Evolutionary conservation across 345 rosid genomes (phyloP), one percentile per base, ranked within the genome.

Genomic region (Sonneratia caseolaris): DNA sequence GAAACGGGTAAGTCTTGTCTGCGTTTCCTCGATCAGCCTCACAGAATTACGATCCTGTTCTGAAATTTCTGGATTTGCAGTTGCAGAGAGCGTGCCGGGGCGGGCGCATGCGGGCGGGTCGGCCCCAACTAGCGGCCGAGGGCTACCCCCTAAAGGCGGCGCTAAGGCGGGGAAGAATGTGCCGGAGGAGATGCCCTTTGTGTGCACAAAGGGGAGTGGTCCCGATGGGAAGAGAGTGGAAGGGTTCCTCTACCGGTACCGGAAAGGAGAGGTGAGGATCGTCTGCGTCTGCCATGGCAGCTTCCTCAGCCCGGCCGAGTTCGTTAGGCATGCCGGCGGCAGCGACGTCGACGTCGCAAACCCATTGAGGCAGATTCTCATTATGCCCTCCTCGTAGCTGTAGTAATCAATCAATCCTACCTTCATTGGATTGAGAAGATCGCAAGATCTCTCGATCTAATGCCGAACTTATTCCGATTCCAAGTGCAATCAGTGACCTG

Each of bases 231-330:
- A 80, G 69, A 76, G 85, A 66, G 78, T 84, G 9, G 87, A 84
- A 2, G 87, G 87, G 37, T 78, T 84, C 48, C 76, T 84, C 21
- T 84, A 84, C 78, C 80, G 80, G 72, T 84, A 84, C 3, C 78
- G 84, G 45, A 84, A 71, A 67, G 85, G 85, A 7, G 84, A 80
- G n/a, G 81, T 84, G 40, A 75, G 84, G 74, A 84, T 84, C 73
- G 80, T 84, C 81, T 84, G 87, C 4, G 79, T 82, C 37, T 84
- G 87, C 79, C 87, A 84, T 32, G 87, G 87, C 18, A 82, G 66
- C 48, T 84, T 84, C 68, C 78, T 70, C 22, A 78, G 85, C 13
- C 87, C 87, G 0, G 85, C 84, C 0, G 87, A 84, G 62, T 84
- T 84, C 32, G 87, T 84, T 24, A 76, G 75, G 79, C 87, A 84